These are phyloP conservation scores for Albizia julibrissin DNA, from an alignment of 306 rosid species.

Conservation along the genomic window DNA sequence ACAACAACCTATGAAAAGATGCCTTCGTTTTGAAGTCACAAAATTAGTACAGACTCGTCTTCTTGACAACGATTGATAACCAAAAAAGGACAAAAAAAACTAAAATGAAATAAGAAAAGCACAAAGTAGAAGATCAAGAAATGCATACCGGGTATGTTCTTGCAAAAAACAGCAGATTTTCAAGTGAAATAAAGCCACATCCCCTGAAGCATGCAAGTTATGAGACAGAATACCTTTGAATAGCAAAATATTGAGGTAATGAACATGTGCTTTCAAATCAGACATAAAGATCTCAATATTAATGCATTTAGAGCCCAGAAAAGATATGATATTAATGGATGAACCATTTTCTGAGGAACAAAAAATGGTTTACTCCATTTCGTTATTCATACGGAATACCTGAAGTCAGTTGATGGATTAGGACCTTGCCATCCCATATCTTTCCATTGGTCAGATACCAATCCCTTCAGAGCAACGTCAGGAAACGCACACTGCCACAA, in stretches of 20 bases:
- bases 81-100: conserved; percentile 20
- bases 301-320: background rate
- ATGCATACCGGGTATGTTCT: conserved; percentile 80
- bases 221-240: conserved; percentile 45
- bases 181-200: conserved; percentile 86
- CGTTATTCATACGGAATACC: conserved; percentile 43
- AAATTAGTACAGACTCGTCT: conserved; percentile 60
- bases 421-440: conserved; percentile 99
- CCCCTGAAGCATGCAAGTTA: conserved; percentile 73
- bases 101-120: conserved; percentile 23
- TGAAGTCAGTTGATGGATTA: conserved; percentile 95
- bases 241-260: conserved; percentile 24
- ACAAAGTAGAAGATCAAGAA: background rate
- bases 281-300: conserved; percentile 5
- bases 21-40: conserved; percentile 79
- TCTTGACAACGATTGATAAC: conserved; percentile 4
- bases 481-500: conserved; percentile 88
- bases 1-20: conserved; percentile 84
- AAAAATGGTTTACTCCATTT: conserved; percentile 14
- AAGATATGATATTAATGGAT: conserved; percentile 8
- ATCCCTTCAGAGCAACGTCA: conserved; percentile 58
- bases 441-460: conserved; percentile 96
- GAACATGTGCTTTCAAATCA: background rate
- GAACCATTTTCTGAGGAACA: conserved; percentile 3
- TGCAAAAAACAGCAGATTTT: conserved; percentile 82